phyloP scores from a whole-genome alignment of 768 basidiomycete genomes.

The Saitozyma sp. region DNA sequence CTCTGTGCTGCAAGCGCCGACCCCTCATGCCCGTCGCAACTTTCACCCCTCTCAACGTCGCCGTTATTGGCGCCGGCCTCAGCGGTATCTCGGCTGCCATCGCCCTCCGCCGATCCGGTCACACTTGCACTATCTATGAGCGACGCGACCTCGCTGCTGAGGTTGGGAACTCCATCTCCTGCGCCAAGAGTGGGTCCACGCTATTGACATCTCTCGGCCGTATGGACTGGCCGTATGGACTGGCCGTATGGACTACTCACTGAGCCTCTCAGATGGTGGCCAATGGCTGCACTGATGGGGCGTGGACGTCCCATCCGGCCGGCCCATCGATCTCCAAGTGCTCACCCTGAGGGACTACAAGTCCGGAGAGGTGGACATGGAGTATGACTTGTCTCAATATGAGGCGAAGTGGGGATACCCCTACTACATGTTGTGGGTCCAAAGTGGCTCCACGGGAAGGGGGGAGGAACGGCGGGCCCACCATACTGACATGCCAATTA shows the following conservation, averaged over 20 bases:
- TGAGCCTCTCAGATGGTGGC: conserved; percentile 10
- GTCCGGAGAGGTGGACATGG: conserved; percentile 23
- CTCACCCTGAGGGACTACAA: conserved; percentile 35
- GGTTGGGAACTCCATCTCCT: conserved; percentile 22
- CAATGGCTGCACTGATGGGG: conserved; percentile 40
- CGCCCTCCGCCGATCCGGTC: conserved; percentile 24
- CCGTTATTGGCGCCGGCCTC: conserved; percentile 35
- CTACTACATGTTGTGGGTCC: conserved; percentile 36
- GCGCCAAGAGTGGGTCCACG: too few species aligned
- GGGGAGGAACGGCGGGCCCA: too few species aligned
- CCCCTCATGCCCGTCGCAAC: too few species aligned
- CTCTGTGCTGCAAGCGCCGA: too few species aligned
- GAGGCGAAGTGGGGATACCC: conserved; percentile 36
- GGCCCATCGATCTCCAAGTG: conserved; percentile 28
- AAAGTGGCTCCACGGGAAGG: neutral
- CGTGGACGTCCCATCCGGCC: conserved; percentile 30
- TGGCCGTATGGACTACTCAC: too few species aligned
- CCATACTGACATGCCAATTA: neutral
- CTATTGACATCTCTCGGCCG: too few species aligned
- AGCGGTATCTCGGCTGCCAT: conserved; percentile 28
- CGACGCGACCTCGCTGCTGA: conserved; percentile 14
- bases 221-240: too few species aligned
- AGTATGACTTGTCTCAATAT: conserved; percentile 27
- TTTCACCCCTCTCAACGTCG: conserved; percentile 8
- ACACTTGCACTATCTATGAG: conserved; percentile 21